Conservation (phyloP, 2,329 filamentous ascomycete genomes). For the Xylariaceae sp. region DNA sequence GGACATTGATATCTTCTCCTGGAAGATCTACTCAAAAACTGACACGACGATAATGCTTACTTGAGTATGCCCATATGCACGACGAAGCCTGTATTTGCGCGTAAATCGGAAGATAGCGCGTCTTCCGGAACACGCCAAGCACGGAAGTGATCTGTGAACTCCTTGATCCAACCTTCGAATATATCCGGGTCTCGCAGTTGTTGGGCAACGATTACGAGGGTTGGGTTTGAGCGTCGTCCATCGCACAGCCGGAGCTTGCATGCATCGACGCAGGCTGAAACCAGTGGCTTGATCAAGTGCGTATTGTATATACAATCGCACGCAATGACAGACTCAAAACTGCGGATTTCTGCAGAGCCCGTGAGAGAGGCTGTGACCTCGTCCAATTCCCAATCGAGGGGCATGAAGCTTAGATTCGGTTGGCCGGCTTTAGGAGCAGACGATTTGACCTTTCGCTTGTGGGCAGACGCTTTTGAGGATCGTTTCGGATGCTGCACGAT, state of each 20-base stretch:
- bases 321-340: constrained; percentile 72
- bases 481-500: constrained; percentile 4
- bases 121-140: constrained; percentile 73
- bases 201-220: constrained; percentile 79
- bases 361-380: constrained; percentile 45
- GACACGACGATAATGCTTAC: background rate
- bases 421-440: constrained; percentile 2
- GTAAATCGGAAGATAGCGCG: constrained; percentile 55
- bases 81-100: constrained; percentile 68
- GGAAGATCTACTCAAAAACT: background rate
- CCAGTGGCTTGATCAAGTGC: constrained; percentile 73
- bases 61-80: constrained; percentile 72
- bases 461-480: constrained; percentile 1
- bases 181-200: constrained; percentile 83
- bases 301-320: constrained; percentile 98
- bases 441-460: constrained; percentile 22
- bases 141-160: constrained; percentile 63
- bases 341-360: constrained; percentile 31
- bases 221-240: constrained; percentile 37
- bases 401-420: constrained; percentile 49
- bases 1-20: too few species aligned
- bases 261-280: constrained; percentile 73
- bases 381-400: constrained; percentile 81
- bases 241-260: constrained; percentile 53
- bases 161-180: constrained; percentile 74